A percentile compares a stretch with the other conserved stretches of the same genome.
These are phyloP conservation scores for Aspergillus steynii DNA, from an alignment of 495 filamentous ascomycete species.

Conservation along the genomic window DNA sequence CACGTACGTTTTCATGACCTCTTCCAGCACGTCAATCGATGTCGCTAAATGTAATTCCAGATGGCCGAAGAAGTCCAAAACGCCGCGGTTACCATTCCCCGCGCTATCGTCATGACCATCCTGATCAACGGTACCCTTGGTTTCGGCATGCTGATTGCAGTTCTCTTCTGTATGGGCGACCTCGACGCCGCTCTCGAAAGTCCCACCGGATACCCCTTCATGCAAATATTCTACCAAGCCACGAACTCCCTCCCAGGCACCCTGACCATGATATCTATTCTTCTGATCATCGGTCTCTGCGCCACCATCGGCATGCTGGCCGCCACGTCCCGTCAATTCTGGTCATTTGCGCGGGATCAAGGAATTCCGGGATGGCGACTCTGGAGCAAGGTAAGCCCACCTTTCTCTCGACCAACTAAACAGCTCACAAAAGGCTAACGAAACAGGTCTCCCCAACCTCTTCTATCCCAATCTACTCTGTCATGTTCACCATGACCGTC, in stretches of 20 bases:
- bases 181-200: constrained; percentile 34
- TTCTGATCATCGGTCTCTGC: constrained; percentile 42
- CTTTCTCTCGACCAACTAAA: not conserved
- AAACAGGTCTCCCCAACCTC: constrained; percentile 32
- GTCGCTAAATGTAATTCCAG: constrained; percentile 17
- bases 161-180: constrained; percentile 51
- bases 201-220: constrained; percentile 48
- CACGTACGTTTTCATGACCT: constrained; percentile 34
- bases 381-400: constrained; percentile 40
- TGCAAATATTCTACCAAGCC: constrained; percentile 49
- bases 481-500: constrained; percentile 36
- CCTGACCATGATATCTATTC: constrained; percentile 43
- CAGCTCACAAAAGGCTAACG: not conserved
- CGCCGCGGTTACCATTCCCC: constrained; percentile 46
- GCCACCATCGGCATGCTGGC: constrained; percentile 48
- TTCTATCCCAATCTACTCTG: constrained; percentile 39
- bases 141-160: constrained; percentile 50
- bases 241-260: constrained; percentile 42
- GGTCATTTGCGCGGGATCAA: constrained; percentile 56
- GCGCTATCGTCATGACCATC: constrained; percentile 45
- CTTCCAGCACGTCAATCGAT: not conserved
- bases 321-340: constrained; percentile 53
- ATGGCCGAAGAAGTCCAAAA: constrained; percentile 57
- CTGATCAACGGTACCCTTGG: constrained; percentile 50
- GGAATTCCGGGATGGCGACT: constrained; percentile 48